phyloP scores from a whole-genome alignment of 75 land plant species.

The Pinus albicaulis region DNA sequence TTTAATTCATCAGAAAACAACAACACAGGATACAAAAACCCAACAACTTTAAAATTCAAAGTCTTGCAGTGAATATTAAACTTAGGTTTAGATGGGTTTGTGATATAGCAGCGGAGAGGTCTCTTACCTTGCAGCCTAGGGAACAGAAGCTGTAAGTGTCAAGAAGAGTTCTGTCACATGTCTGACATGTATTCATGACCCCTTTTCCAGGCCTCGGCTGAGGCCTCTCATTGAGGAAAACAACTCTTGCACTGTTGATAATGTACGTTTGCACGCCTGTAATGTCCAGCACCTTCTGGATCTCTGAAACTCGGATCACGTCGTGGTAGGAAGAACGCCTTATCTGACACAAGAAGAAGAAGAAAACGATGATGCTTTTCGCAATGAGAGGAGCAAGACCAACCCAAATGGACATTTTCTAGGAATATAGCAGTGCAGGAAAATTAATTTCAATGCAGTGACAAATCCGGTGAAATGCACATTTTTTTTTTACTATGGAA shows the following conservation, averaged over 20 bases:
- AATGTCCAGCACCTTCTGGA: constrained; percentile 62
- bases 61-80: background rate
- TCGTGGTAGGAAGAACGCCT: constrained; percentile 78
- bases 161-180: constrained; percentile 61
- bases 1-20: no score
- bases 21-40: no score
- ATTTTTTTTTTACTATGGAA: no score
- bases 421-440: background rate
- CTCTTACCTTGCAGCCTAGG: constrained; percentile 71
- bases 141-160: constrained; percentile 72
- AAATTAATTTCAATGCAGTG: background rate
- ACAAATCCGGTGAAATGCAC: background rate
- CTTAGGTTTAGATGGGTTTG: constrained; percentile 29
- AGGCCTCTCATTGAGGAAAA: constrained; percentile 70
- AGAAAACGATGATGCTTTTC: no score
- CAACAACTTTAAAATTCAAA: no score
- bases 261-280: constrained; percentile 64
- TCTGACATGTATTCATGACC: constrained; percentile 66
- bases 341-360: constrained; percentile 31
- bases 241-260: constrained; percentile 79
- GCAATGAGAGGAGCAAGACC: background rate
- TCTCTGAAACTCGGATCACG: constrained; percentile 69
- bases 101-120: constrained; percentile 18
- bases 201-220: constrained; percentile 73
- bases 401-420: background rate